Percentiles rank a stretch among this genome's conserved stretches.
Conservation (phyloP, 192 early-diverging fungal genomes). For the Backusella sp. region DNA sequence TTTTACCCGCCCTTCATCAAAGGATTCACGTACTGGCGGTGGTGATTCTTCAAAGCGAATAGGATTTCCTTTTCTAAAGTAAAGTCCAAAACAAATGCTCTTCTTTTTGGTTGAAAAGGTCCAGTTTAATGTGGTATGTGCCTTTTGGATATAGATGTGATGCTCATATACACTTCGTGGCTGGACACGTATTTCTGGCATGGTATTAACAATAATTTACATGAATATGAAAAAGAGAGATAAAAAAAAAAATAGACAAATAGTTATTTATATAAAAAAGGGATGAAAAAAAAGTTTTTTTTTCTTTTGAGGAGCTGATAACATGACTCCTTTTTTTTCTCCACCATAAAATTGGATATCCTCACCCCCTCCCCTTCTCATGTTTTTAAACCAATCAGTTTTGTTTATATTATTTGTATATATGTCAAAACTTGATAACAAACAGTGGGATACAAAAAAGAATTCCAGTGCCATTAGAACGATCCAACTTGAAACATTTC, state of each 20-base stretch:
- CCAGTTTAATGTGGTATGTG: slow-evolving; percentile 84
- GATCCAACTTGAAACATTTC: neutral
- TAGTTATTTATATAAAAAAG: neutral
- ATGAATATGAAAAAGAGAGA: neutral
- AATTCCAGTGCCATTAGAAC: neutral
- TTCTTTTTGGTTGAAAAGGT: slow-evolving; percentile 90
- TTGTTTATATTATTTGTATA: neutral
- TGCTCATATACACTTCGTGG: slow-evolving; percentile 85
- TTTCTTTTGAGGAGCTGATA: neutral
- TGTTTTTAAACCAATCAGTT: neutral
- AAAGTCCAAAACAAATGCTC: slow-evolving; percentile 36
- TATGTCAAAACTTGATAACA: neutral
- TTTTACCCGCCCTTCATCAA: neutral
- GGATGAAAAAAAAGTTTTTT: neutral
- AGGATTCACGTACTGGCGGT: neutral
- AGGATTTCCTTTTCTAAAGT: slow-evolving; percentile 1
- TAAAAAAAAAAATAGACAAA: neutral
- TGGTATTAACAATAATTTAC: slow-evolving; percentile 26
- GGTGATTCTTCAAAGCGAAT: neutral
- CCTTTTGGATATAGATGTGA: slow-evolving; percentile 68
- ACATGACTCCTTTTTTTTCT: neutral
- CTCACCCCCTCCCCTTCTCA: neutral
- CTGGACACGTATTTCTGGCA: slow-evolving; percentile 78
- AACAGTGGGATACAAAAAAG: neutral
- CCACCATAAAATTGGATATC: neutral